Percentiles rank a stretch among this genome's conserved stretches.
phyloP scores from a whole-genome alignment of 2,329 filamentous ascomycete genomes.

The Aspergillus transmontanensis region DNA sequence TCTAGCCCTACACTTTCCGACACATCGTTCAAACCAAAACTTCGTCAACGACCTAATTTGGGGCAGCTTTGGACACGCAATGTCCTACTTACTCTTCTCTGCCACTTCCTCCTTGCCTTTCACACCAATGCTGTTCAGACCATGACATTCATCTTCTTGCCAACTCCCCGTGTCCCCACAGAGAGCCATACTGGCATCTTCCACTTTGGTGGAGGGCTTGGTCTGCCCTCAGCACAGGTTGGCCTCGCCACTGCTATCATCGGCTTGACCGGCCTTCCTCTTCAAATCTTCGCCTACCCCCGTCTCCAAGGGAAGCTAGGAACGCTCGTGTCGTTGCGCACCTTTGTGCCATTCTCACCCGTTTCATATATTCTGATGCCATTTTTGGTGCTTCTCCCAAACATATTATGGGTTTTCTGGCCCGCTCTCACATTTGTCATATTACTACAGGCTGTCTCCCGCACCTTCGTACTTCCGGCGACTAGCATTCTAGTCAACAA shows the following conservation, averaged over 20 bases:
- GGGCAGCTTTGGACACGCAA: slow-evolving; percentile 57
- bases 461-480: slow-evolving; percentile 68
- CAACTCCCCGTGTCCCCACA: slow-evolving; percentile 63
- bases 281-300: slow-evolving; percentile 74
- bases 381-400: slow-evolving; percentile 70
- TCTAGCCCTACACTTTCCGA: no score
- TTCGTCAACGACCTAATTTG: slow-evolving; percentile 46
- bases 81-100: slow-evolving; percentile 59
- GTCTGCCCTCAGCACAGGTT: slow-evolving; percentile 70
- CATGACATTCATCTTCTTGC: slow-evolving; percentile 76
- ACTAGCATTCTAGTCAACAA: slow-evolving; percentile 64
- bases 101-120: slow-evolving; percentile 70
- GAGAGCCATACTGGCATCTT: slow-evolving; percentile 43
- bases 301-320: slow-evolving; percentile 67
- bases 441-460: slow-evolving; percentile 69
- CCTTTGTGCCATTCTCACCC: slow-evolving; percentile 71
- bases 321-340: slow-evolving; percentile 67
- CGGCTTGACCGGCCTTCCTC: slow-evolving; percentile 71
- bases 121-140: slow-evolving; percentile 76
- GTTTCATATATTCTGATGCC: slow-evolving; percentile 70
- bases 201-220: slow-evolving; percentile 73
- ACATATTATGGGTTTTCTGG: slow-evolving; percentile 60
- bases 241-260: slow-evolving; percentile 76
- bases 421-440: slow-evolving; percentile 64
- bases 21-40: no score